Conservation (phyloP, 2,329 filamentous ascomycete species). For the Neurospora sp. region DNA sequence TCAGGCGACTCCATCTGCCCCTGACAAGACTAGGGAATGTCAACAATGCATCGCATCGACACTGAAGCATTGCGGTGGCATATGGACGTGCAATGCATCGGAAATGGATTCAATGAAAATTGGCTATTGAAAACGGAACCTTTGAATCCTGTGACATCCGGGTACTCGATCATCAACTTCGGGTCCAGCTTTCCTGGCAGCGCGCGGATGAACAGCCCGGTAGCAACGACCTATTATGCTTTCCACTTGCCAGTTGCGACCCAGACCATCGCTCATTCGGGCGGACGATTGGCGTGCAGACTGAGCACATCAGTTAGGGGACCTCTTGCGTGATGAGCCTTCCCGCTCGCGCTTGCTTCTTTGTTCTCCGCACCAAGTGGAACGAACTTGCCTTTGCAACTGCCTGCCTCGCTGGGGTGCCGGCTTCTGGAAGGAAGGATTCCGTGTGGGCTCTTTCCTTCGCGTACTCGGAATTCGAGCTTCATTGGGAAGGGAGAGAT, state of each 20-base stretch:
- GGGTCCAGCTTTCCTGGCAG: not conserved
- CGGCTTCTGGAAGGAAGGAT: not conserved
- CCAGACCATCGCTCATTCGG: not conserved
- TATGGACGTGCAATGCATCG: not conserved
- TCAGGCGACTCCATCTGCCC: not conserved
- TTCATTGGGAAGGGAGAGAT: not conserved
- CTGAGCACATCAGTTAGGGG: not conserved
- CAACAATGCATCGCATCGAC: conserved; percentile 5
- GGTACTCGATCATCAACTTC: not conserved
- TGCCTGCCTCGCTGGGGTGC: not conserved
- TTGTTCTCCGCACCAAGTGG: not conserved
- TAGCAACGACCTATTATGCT: not conserved
- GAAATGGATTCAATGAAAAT: not conserved
- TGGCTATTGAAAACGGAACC: not conserved
- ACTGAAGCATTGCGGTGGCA: not conserved
- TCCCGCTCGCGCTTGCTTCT: not conserved
- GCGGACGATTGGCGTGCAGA: not conserved
- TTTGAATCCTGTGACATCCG: not conserved
- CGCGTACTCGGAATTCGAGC: not conserved
- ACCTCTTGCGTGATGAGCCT: not conserved
- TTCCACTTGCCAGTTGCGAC: not conserved
- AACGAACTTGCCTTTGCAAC: not conserved
- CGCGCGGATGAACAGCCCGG: not conserved
- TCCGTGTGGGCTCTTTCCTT: not conserved
- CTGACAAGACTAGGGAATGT: conserved; percentile 5